Percentiles rank a stretch among this genome's conserved stretches.
These are phyloP conservation scores for Xylaria sp. DNA, from an alignment of 2,329 filamentous ascomycete genomes.

Conservation along the genomic window DNA sequence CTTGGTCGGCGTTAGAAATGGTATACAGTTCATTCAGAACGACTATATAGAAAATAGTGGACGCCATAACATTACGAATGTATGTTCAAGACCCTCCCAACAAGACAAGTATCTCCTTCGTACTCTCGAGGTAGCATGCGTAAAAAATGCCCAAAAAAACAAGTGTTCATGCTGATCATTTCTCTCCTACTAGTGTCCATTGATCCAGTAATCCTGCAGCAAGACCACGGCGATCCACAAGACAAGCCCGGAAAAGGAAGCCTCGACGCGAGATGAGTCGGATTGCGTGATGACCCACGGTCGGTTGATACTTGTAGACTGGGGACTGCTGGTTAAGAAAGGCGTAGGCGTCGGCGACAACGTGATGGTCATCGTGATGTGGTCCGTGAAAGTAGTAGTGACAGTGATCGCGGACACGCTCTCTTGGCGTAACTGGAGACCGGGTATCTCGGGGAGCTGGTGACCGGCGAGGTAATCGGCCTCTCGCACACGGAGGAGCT, in stretches of 20 bases:
- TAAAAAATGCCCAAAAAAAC: conserved; percentile 31
- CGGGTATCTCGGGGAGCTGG: conserved; percentile 44
- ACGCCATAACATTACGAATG: conserved; percentile 40
- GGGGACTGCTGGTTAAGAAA: conserved; percentile 34
- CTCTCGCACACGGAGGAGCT: conserved; percentile 45
- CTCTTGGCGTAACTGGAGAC: conserved; percentile 45
- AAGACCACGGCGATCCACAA: conserved; percentile 43
- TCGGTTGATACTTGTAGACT: conserved; percentile 38
- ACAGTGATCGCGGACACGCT: conserved; percentile 40
- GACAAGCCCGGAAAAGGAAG: conserved; percentile 44
- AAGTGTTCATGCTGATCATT: conserved; percentile 30
- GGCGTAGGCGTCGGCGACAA: conserved; percentile 35
- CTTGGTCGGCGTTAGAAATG: conserved; percentile 34
- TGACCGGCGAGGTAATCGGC: conserved; percentile 47
- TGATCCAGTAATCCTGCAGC: conserved; percentile 45
- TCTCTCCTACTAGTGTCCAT: conserved; percentile 37
- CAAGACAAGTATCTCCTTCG: conserved; percentile 16
- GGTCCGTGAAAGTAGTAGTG: conserved; percentile 40
- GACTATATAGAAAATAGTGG: conserved; percentile 38
- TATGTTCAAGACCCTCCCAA: conserved; percentile 37
- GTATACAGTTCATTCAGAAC: conserved; percentile 34
- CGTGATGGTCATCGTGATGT: conserved; percentile 37
- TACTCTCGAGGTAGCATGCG: conserved; percentile 30
- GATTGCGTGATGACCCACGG: conserved; percentile 45
- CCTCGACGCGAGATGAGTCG: conserved; percentile 24